Evolutionary conservation across 306 rosid genomes (phyloP), one percentile per base, ranked within the genome.

Genomic region (Lathyrus tuberosus): DNA sequence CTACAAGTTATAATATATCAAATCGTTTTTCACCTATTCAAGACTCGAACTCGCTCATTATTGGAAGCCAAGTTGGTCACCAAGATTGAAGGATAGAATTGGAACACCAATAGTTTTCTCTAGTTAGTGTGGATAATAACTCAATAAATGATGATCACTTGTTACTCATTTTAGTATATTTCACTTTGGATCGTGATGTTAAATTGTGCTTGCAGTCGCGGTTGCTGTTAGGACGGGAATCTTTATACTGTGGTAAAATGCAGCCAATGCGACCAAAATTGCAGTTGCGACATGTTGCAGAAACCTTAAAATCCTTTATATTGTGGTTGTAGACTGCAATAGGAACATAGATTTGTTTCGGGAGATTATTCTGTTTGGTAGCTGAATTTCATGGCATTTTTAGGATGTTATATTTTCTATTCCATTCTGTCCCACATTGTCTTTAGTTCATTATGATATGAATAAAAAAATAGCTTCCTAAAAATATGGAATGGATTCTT

Each of bases 81-180:
- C 73, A 6, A 10, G 35, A 22, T 53, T 53, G 60, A 53, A 53
- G 33, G 71, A 58, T 63, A 18, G 80, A 71, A 76, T 72, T 76
- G 64, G 79, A 77, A 51, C 51, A 57, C 71, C 78, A 37, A 46
- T 69, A 40, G 69, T 57, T 48, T 57, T 78, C 74, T 66, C 79
- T 71, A 81, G 92, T 73, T 58, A 82, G 77, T 77, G 86, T 70
- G 77, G 89, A 52, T 70, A 63, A 58, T 35, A 61, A 61, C 26
- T 61, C 48, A 57, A 76, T 81, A 58, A 13, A 69, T 22, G 52
- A 14, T 63, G 16, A 5, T 67, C 42, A 35, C 7, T 43, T 61
- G 52, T 10, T 37, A 15, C 35, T 43, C 26, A 20, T 24, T 51
- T 52, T 20, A 35, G 61, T 35, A 46, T 46, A 13, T 54, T 49